phyloP scores from a whole-genome alignment of 306 rosid genomes.

The Cicer yamashitae region DNA sequence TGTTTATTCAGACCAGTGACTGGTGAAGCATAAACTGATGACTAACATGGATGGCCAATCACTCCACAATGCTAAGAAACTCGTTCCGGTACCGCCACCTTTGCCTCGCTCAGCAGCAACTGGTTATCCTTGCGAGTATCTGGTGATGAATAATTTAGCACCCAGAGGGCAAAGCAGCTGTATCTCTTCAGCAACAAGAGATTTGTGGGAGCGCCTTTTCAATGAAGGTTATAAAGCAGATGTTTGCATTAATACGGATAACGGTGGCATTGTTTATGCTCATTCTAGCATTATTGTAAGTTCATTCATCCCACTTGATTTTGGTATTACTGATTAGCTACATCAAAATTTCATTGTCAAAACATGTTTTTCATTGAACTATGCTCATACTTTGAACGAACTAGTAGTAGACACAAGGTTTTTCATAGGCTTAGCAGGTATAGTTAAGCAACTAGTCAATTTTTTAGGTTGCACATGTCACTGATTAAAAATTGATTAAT shows the following conservation, averaged over 20 bases:
- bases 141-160: constrained; percentile 37
- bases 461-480: background rate
- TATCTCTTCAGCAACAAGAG: constrained; percentile 56
- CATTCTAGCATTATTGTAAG: constrained; percentile 88
- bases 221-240: constrained; percentile 80
- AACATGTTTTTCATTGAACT: constrained; percentile 6
- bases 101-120: constrained; percentile 51
- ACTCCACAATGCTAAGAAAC: constrained; percentile 39
- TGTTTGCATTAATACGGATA: constrained; percentile 67
- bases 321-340: constrained; percentile 28
- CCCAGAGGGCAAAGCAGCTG: constrained; percentile 50
- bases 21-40: constrained; percentile 47
- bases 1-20: constrained; percentile 53
- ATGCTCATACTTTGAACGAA: background rate
- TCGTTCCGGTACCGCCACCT: constrained; percentile 61
- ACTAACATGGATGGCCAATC: constrained; percentile 44
- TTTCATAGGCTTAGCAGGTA: constrained; percentile 1
- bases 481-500: background rate
- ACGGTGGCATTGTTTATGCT: constrained; percentile 70
- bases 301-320: constrained; percentile 37
- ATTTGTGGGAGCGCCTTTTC: constrained; percentile 77
- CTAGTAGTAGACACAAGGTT: background rate
- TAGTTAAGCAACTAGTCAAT: background rate
- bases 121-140: constrained; percentile 32
- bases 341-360: constrained; percentile 18